Percentiles rank a stretch among this genome's conserved stretches.
Conservation (phyloP, 2,329 filamentous ascomycete genomes). For the Myotisia sp. region DNA sequence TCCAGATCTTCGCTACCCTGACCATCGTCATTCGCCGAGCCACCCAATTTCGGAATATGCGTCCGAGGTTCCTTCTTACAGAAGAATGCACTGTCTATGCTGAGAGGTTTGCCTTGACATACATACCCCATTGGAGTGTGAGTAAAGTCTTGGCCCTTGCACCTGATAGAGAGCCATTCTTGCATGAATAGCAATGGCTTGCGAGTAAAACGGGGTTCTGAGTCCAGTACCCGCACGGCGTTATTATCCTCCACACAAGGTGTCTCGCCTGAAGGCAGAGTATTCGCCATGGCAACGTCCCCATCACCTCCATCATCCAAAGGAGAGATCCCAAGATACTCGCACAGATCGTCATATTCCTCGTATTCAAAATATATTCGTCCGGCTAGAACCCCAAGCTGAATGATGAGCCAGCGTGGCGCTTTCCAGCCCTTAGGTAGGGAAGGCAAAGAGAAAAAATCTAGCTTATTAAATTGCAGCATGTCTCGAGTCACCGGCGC, state of each 20-base stretch:
- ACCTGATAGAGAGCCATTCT: constrained; percentile 21
- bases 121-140: constrained; percentile 26
- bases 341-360: constrained; percentile 14
- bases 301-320: too few relatives aligned
- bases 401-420: constrained; percentile 41
- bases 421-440: constrained; percentile 29
- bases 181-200: constrained; percentile 19
- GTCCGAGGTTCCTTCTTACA: background rate
- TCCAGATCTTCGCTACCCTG: background rate
- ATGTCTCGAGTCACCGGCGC: constrained; percentile 47
- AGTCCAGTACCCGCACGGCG: background rate
- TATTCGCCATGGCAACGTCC: background rate
- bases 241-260: background rate
- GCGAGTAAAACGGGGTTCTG: constrained; percentile 3
- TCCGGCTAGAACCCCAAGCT: constrained; percentile 48
- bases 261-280: background rate
- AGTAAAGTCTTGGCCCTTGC: constrained; percentile 23
- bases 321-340: constrained; percentile 7
- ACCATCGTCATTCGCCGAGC: background rate
- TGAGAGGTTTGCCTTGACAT: constrained; percentile 18
- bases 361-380: constrained; percentile 38
- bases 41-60: background rate
- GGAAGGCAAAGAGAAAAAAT: constrained; percentile 39
- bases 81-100: constrained; percentile 20
- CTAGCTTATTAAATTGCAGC: constrained; percentile 43